Evolutionary conservation across 2,329 filamentous ascomycete species (phyloP).

Genomic region (Conoideocrella luteorostrata): DNA sequence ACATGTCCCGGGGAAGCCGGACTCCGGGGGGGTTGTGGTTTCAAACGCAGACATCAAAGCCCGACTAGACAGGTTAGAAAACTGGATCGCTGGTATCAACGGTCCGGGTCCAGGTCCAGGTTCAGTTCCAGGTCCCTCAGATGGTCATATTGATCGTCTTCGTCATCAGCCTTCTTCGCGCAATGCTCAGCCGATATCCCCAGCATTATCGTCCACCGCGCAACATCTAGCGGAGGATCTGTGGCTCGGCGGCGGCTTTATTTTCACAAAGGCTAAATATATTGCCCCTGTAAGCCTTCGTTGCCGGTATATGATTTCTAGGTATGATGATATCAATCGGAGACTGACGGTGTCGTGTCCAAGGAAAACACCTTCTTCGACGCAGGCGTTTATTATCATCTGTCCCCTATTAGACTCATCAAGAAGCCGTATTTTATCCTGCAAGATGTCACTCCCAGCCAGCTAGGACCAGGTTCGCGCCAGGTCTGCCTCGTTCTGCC

Average conservation of each 20-base stretch:
- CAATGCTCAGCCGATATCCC: not conserved
- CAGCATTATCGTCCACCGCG: not conserved
- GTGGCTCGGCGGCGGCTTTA: slow-evolving; percentile 2
- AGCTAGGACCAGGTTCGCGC: not conserved
- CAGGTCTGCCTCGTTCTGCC: slow-evolving; percentile 6
- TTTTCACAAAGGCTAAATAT: not conserved
- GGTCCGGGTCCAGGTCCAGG: not conserved
- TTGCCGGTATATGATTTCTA: not conserved
- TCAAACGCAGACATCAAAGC: slow-evolving; percentile 2
- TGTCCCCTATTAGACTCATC: slow-evolving; percentile 8
- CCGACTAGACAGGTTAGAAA: slow-evolving; percentile 4
- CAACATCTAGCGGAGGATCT: slow-evolving; percentile 1
- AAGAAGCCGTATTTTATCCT: slow-evolving; percentile 5
- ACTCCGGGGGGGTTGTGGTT: no score
- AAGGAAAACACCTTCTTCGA: no score
- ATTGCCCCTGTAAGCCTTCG: slow-evolving; percentile 1
- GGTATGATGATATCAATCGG: not conserved
- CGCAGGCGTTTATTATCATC: slow-evolving; percentile 2
- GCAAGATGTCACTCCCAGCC: slow-evolving; percentile 2
- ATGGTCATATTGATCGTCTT: not conserved
- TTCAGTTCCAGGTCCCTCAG: not conserved
- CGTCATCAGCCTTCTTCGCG: not conserved
- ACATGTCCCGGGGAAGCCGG: no score
- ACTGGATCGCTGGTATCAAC: not conserved
- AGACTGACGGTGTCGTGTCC: no score